Evolutionary conservation across 768 basidiomycete genomes (phyloP).

Genomic region (Hirschioporus abietinus): DNA sequence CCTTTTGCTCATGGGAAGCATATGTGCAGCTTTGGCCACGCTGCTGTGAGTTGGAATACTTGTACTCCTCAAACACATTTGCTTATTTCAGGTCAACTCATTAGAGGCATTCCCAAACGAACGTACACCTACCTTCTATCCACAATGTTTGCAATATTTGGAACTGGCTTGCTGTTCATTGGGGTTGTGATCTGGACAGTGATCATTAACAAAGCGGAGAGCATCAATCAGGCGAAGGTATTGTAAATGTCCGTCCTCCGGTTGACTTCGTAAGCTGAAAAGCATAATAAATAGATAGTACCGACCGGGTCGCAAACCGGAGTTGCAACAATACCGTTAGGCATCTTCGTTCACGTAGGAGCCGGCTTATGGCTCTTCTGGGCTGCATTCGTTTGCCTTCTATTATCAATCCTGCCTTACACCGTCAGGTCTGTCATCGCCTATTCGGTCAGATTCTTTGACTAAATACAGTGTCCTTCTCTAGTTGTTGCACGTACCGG

Average conservation of each 20-base stretch:
- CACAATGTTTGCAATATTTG: slow-evolving; percentile 53
- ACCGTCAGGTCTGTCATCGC: slow-evolving; percentile 57
- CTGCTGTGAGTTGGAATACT: slow-evolving; percentile 46
- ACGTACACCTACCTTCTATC: slow-evolving; percentile 66
- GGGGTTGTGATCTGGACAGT: slow-evolving; percentile 76
- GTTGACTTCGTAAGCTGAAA: background rate
- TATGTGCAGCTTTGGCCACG: slow-evolving; percentile 59
- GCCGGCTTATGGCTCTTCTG: slow-evolving; percentile 62
- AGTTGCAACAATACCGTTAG: slow-evolving; percentile 39
- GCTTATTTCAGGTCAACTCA: slow-evolving; percentile 13
- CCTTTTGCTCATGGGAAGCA: slow-evolving; percentile 66
- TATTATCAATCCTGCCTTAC: slow-evolving; percentile 66
- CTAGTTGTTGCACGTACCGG: slow-evolving; percentile 79
- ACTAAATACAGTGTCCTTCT: background rate
- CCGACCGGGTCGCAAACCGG: slow-evolving; percentile 13
- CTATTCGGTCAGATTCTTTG: background rate
- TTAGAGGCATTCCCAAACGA: slow-evolving; percentile 62
- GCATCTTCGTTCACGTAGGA: slow-evolving; percentile 59
- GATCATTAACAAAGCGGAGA: slow-evolving; percentile 56
- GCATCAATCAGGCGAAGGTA: slow-evolving; percentile 49
- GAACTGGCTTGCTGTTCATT: slow-evolving; percentile 58
- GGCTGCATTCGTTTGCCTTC: slow-evolving; percentile 67
- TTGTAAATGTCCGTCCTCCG: slow-evolving; percentile 13
- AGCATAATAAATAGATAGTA: slow-evolving; percentile 2
- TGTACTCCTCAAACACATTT: slow-evolving; percentile 7